Base-by-base conservation (phyloP, 768 basidiomycete species). In the Suillus hirtellus region DNA sequence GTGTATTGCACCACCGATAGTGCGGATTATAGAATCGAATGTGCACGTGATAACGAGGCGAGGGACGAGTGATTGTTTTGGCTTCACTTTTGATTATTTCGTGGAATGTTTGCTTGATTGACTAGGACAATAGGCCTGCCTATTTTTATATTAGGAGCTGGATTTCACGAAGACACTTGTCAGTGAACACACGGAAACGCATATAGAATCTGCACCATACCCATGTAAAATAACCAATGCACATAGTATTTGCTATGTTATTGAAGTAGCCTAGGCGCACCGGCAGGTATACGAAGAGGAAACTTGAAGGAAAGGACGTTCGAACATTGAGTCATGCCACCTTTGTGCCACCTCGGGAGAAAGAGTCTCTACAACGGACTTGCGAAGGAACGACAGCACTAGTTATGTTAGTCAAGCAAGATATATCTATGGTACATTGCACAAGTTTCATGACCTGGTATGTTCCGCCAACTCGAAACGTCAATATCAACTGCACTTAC, bases 401-500 rank as follows among this genome's bases (percentile, higher is more conserved):
- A 31, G 49, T 35, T 12, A n/a, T 12, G 52, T 53, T 35, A 53
- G 19, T 19, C 19, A 34, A 27, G 27, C 49, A 50, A 50, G 9
- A 6, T 31, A 52, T 52, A 50, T 50, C 27, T 50, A 50, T 50
- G 27, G 31, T 53, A 53, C 52, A 53, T 34, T 12, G 19, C 52
- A 12, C 11, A 53, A 53, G 19, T n/a, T 34, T 34, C 52, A 53
- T 19, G 50, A 11, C 17, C 19, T 34, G 31, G 52, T 53, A 53
- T 53, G 19, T 11, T 35, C 52, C 52, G 2, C 19, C 34, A 17
- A n/a, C 31, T 19, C 10, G 11, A 53, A n/a, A 12, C 11, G 2
- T 19, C 19, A 6, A 53, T 14, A 2, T 50, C 49, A 15, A 50
- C 7, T 11, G 17, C 31, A 63, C 74, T 80, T 77, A 84, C 76